phyloP scores from a whole-genome alignment of 345 rosid species.

The Euphorbia pulcherrima region DNA sequence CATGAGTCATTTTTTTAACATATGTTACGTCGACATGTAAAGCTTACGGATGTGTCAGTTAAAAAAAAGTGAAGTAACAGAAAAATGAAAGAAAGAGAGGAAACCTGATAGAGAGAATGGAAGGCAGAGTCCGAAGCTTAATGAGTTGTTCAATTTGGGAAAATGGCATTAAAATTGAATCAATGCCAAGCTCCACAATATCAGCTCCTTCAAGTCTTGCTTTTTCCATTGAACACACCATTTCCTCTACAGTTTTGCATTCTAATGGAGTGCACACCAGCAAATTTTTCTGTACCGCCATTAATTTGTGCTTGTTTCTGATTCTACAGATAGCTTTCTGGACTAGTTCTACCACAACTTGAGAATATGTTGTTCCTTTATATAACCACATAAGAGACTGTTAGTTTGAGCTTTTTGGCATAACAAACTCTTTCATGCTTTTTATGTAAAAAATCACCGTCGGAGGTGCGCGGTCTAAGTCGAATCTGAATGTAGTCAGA shows the following conservation, averaged over 20 bases:
- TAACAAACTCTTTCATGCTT: too few relatives aligned
- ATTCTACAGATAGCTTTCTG: too few relatives aligned
- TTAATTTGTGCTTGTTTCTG: neutral
- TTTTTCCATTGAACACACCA: slow-evolving; percentile 28
- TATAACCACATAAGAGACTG: too few relatives aligned
- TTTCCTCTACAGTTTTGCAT: slow-evolving; percentile 24
- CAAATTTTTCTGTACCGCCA: slow-evolving; percentile 21
- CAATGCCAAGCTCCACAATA: slow-evolving; percentile 33
- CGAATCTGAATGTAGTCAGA: too few relatives aligned
- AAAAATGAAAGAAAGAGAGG: too few relatives aligned
- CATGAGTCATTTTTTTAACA: too few relatives aligned
- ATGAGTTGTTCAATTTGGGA: slow-evolving; percentile 20
- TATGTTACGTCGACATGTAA: too few relatives aligned
- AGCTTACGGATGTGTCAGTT: neutral
- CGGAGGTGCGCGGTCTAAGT: too few relatives aligned
- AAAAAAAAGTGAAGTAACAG: neutral
- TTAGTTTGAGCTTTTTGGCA: too few relatives aligned
- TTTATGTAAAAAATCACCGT: too few relatives aligned
- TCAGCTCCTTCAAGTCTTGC: slow-evolving; percentile 41
- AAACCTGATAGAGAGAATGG: slow-evolving; percentile 41
- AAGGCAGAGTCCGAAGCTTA: slow-evolving; percentile 25
- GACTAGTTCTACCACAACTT: too few relatives aligned
- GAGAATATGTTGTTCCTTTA: too few relatives aligned
- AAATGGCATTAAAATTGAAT: slow-evolving; percentile 23
- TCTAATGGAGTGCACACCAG: slow-evolving; percentile 37